A percentile compares a stretch with the other conserved stretches of the same genome.
Evolutionary conservation across 345 rosid species (phyloP).

Genomic region (Durio zibethinus): DNA sequence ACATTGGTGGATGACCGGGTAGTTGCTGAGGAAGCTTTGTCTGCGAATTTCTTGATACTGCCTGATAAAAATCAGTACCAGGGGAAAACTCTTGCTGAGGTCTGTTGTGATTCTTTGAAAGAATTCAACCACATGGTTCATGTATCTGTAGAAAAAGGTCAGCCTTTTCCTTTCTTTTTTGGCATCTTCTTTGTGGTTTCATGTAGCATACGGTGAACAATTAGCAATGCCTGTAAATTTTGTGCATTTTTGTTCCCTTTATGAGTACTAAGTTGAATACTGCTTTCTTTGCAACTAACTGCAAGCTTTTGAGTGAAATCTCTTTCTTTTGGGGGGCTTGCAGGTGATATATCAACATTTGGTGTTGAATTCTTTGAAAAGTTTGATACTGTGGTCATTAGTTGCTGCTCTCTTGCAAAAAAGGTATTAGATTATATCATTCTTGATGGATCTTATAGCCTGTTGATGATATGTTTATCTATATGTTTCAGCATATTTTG

Average conservation of each 20-base stretch:
- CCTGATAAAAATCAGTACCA: slow-evolving; percentile 47
- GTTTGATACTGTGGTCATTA: slow-evolving; percentile 73
- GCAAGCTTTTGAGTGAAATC: background rate
- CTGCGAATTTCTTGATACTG: slow-evolving; percentile 74
- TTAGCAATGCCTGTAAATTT: background rate
- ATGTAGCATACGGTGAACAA: background rate
- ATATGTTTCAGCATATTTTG: background rate
- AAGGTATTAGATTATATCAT: slow-evolving; percentile 43
- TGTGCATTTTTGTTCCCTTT: background rate
- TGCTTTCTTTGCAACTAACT: background rate
- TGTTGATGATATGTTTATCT: background rate
- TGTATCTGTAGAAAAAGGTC: slow-evolving; percentile 79
- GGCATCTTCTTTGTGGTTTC: background rate
- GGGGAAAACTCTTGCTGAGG: slow-evolving; percentile 77
- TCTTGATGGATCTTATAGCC: background rate
- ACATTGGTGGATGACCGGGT: slow-evolving; percentile 75
- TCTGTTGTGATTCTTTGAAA: slow-evolving; percentile 74
- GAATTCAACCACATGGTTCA: slow-evolving; percentile 94
- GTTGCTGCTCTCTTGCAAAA: slow-evolving; percentile 55
- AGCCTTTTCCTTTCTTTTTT: background rate
- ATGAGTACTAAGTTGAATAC: background rate
- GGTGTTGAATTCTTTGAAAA: slow-evolving; percentile 55
- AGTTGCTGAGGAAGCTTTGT: slow-evolving; percentile 53
- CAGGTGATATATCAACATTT: slow-evolving; percentile 71
- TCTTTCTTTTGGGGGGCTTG: slow-evolving; percentile 1